Conservation (phyloP, 2,329 filamentous ascomycete species). For the Claviceps arundinis region DNA sequence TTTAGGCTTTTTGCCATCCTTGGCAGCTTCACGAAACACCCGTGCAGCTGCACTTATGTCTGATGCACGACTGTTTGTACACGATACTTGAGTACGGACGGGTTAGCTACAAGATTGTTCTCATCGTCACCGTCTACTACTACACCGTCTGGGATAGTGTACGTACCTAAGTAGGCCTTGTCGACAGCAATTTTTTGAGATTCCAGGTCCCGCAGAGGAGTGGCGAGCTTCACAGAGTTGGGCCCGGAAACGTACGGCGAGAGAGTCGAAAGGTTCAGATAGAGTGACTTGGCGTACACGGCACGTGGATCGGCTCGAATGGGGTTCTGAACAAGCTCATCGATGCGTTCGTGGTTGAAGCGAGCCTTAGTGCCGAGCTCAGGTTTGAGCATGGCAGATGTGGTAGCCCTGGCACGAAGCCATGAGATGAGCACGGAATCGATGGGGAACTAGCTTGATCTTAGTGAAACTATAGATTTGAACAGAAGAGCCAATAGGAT, state of each 20-base stretch:
- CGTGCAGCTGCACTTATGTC: background rate
- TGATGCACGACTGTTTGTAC: background rate
- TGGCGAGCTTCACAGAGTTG: conserved; percentile 56
- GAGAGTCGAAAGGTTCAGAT: conserved; percentile 69
- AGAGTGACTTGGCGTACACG: conserved; percentile 70
- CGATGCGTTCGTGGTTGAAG: conserved; percentile 60
- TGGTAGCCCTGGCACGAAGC: conserved; percentile 65
- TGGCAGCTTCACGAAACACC: conserved; percentile 17
- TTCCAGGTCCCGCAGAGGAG: background rate
- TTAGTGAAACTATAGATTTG: background rate
- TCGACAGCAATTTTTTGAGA: background rate
- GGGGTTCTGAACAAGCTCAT: conserved; percentile 55
- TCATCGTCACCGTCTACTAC: background rate
- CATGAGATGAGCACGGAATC: conserved; percentile 59
- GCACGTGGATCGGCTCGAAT: conserved; percentile 63
- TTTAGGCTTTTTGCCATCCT: conserved; percentile 49
- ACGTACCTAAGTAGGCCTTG: background rate
- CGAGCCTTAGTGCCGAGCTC: conserved; percentile 35
- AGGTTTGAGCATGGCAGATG: conserved; percentile 41
- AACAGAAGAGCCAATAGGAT: background rate
- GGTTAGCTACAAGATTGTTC: background rate
- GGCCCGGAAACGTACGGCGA: conserved; percentile 77
- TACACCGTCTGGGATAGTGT: too few species aligned
- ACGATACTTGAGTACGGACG: background rate
- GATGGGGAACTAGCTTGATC: conserved; percentile 52